phyloP scores from a whole-genome alignment of 2,329 filamentous ascomycete species.

The Trichoderma gracile region DNA sequence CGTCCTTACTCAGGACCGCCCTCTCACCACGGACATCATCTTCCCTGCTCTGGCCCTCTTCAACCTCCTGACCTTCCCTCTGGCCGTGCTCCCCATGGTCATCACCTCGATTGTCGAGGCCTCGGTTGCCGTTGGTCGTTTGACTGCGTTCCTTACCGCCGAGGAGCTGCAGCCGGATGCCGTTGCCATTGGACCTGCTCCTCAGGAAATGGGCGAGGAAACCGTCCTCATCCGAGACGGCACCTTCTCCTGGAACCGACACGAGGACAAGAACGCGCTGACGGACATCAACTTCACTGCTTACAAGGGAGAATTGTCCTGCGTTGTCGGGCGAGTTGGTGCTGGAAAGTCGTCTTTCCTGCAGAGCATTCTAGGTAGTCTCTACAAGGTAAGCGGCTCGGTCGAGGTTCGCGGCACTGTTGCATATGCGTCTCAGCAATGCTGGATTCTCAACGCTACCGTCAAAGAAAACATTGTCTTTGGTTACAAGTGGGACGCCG shows the following conservation, averaged over 20 bases:
- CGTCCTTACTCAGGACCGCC: constrained; percentile 76
- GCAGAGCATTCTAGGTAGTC: constrained; percentile 82
- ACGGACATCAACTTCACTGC: constrained; percentile 85
- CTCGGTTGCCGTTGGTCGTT: constrained; percentile 82
- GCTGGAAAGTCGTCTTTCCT: constrained; percentile 92
- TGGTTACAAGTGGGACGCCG: constrained; percentile 87
- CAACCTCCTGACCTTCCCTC: constrained; percentile 92
- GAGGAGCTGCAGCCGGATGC: constrained; percentile 90
- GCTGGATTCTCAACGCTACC: constrained; percentile 98
- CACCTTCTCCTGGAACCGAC: constrained; percentile 92
- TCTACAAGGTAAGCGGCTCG: constrained; percentile 85
- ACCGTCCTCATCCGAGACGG: constrained; percentile 80
- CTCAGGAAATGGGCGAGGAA: constrained; percentile 78
- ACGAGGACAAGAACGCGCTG: constrained; percentile 69
- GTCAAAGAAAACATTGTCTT: constrained; percentile 98
- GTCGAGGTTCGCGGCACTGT: constrained; percentile 79
- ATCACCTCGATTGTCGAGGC: constrained; percentile 96
- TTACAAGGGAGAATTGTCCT: constrained; percentile 89
- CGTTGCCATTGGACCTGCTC: constrained; percentile 67
- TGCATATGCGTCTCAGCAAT: constrained; percentile 88
- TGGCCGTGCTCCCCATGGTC: constrained; percentile 94
- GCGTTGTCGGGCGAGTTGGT: constrained; percentile 91
- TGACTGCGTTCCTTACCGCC: constrained; percentile 81
- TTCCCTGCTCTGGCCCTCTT: constrained; percentile 87
- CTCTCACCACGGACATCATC: constrained; percentile 90